A percentile compares a stretch with the other conserved stretches of the same genome.
These are phyloP conservation scores for Lagenaria siceraria DNA, from an alignment of 306 rosid species.

Conservation along the genomic window DNA sequence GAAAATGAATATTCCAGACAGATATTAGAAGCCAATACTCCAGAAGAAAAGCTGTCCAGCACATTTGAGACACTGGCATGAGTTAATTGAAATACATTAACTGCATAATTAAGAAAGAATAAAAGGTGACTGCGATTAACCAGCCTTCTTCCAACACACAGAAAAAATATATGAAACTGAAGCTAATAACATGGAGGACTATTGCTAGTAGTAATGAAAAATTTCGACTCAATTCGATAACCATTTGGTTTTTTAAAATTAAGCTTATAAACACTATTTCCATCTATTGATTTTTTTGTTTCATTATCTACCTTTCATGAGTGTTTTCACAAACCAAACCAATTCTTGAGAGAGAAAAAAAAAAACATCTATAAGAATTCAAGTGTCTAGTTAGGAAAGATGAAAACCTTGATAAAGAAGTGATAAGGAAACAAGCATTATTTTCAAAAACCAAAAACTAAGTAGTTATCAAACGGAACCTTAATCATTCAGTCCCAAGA, in stretches of 20 bases:
- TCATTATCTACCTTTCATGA: too few relatives aligned
- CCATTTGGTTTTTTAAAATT: not conserved
- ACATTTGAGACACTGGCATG: not conserved
- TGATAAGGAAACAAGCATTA: not conserved
- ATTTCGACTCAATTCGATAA: not conserved
- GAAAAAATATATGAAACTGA: not conserved
- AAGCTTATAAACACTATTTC: too few relatives aligned
- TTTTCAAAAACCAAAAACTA: not conserved
- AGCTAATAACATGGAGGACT: not conserved
- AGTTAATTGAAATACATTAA: not conserved
- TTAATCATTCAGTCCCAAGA: not conserved
- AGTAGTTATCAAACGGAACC: too few relatives aligned
- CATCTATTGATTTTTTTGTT: too few relatives aligned
- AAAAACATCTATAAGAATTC: too few relatives aligned
- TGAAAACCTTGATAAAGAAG: too few relatives aligned
- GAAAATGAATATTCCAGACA: conserved; percentile 1
- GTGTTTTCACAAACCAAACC: too few relatives aligned
- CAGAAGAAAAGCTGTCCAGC: not conserved
- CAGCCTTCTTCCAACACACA: not conserved
- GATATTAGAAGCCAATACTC: not conserved
- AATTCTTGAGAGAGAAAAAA: too few relatives aligned
- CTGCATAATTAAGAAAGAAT: not conserved
- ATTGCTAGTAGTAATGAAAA: not conserved
- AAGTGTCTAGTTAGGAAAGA: too few relatives aligned
- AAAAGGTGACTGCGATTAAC: not conserved